Base-by-base conservation (phyloP, 2,329 filamentous ascomycete species). In the Aspergillus uvarum region DNA sequence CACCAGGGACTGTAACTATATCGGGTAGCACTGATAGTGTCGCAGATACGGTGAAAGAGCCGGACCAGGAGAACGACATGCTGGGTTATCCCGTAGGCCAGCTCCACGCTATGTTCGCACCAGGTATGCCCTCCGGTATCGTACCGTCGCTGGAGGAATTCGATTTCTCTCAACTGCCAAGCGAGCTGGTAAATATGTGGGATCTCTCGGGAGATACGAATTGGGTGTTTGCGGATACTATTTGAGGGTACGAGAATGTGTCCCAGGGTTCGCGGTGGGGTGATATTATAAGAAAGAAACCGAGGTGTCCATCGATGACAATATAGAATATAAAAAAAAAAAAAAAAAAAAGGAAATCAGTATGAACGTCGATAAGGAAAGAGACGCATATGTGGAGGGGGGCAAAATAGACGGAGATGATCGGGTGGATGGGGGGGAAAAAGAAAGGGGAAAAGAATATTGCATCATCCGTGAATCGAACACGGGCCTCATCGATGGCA, bases 401-500 rank as follows among this genome's bases (percentile, higher is more conserved):
- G 38, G 6, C 14, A 42, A 2, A 2, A 42, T 19, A n/a, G 4
- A n/a, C 14, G 19, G 16, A 42, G 5, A n/a, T 1, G 5, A 42
- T n/a, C 6, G 5, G 6, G 38, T 7, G 14, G 16, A n/a, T 2
- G 6, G 38, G 14, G 19, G 38, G 32, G 12, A 35, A 35, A 19
- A 16, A 44, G 6, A 44, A 16, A 44, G 16, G 16, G 38, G 16
- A 44, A 44, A 44, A 44, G 1, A 3, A 7, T 2, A 44, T 16
- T 77, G 75, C 76, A 77, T 77, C 75, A 76, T 76, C 76, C 76
- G 76, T 76, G 76, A 78, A 78, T 78, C 76, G 76, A 78, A 78
- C 76, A 75, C 75, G 76, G 75, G 76, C 75, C 76, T 77, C 76
- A 70, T 78, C 76, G 76, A 78, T 77, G 74, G 74, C 74, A 76